Evolutionary conservation across 2,329 filamentous ascomycete genomes (phyloP), one percentile per base, ranked within the genome.

Genomic region (Bipolaris cookei): DNA sequence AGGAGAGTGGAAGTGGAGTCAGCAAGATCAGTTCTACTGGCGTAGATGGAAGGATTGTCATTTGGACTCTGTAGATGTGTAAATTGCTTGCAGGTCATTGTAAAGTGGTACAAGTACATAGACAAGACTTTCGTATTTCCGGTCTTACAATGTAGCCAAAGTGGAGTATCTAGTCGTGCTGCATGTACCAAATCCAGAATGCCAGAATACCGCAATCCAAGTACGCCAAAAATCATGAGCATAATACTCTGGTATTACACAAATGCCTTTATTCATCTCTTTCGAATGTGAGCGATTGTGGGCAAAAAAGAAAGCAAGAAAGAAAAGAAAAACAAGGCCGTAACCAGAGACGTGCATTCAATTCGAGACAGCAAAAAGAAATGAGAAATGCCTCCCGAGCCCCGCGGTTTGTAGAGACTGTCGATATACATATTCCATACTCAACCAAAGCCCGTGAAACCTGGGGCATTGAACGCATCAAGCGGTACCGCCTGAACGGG

Each of bases 11-110:
- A 30, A 86, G 84, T 44, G 79, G 78, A 41, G 87, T 96, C 8
- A 85, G 80, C 58, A 92, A 93, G 78, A 94, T 98, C 69, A 97
- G 90, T 79, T 95, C 80, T 3, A 79, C 75, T 44, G 80, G 80
- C 49, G 80, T 82, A 14, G 80, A 82, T 59, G 80, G 80, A 14
- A 68, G 80, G 37, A 76, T 82, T 4, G 80, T 82, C 18, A 76
- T 82, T 7, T 82, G 80, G 80, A 73, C 71, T 28, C 60, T 81
- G 66, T 82, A 77, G 57, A 45, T 28, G 37, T 37, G 34, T 7
- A 28, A 8, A 30, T n/a, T 14, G 25, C 20, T 18, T 18, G 6
- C 4, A 37, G 30, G 23, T 23, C 16, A 30, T 16, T 42, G 44
- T 2, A 6, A 23, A 32, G 30, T 37, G 32, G 18, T 28, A 41